Base-by-base conservation (phyloP, 1,284 basidiomycete genomes). In the Microbotryum saponariae region DNA sequence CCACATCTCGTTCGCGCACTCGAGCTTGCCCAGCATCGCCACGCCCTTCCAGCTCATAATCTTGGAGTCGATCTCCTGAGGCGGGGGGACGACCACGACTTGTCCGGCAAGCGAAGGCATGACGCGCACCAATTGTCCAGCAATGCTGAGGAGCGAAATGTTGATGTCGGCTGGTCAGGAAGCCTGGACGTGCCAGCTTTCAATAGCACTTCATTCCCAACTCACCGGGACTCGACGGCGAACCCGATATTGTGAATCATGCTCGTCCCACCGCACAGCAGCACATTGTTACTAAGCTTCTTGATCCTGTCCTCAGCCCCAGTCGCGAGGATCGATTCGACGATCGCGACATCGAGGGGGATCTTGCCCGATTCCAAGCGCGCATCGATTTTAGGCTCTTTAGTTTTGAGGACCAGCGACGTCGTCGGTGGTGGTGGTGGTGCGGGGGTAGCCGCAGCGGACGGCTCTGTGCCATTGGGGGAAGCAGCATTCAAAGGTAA, bases 1-100 rank as follows among this genome's bases (percentile, higher is more conserved):
- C 91, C 94, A 97, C 67, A 97, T 77, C 71, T 98, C 94, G 54
- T 83, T 81, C 59, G 89, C 83, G 2, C 85, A 83, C 54, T 97
- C 94, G 81, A 98, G 87, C 75, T 91, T 89, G 33, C 87, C 90
- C 61, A 97, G 83, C 23, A 96, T 90, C n/a, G 88, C 85, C 21
- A 88, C 91, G 6, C 94, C 94, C 76, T 97, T 97, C 94, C 94
- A 98, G 25, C 85, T 85, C 48, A 97, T 80, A 54, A 91, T 85
- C 45, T 85, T 82, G 6, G 91, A 90, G 76, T 97, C 92, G 61
- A 97, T 85, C 62, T 92, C 91, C 72, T 92, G 88, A 2, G 92
- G 92, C 3, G 91, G 87, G 20, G 92, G 90, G 51, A 97, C 88
- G 63, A 94, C 89, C 65, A 85, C 83, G 12, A 91, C 85, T 73